phyloP scores from a whole-genome alignment of 768 basidiomycete species.

The Calocybe cyanea region DNA sequence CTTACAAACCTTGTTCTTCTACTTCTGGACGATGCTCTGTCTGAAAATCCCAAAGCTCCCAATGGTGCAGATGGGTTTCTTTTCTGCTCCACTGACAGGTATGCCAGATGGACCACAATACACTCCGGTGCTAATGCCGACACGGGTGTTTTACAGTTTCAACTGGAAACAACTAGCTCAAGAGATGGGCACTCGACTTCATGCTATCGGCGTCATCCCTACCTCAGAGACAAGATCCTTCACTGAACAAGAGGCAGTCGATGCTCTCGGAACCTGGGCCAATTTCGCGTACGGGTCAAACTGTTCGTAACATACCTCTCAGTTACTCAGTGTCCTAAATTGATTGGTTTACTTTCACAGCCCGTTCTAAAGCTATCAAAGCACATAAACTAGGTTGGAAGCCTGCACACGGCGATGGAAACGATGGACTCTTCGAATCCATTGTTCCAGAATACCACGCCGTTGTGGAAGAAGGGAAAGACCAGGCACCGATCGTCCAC shows the following conservation, averaged over 20 bases:
- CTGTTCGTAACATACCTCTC: slow-evolving; percentile 2
- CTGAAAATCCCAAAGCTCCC: slow-evolving; percentile 8
- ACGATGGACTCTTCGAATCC: slow-evolving; percentile 14
- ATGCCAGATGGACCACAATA: neutral
- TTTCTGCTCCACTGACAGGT: slow-evolving; percentile 15
- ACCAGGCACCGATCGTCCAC: slow-evolving; percentile 14
- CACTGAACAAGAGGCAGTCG: slow-evolving; percentile 7
- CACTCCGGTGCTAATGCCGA: neutral
- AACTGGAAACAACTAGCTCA: slow-evolving; percentile 14
- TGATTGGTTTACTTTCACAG: neutral
- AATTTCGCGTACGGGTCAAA: slow-evolving; percentile 15
- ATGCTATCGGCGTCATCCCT: slow-evolving; percentile 7
- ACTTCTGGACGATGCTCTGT: slow-evolving; percentile 13
- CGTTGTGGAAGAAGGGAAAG: slow-evolving; percentile 14
- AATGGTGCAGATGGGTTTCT: slow-evolving; percentile 13
- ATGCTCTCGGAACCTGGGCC: slow-evolving; percentile 11
- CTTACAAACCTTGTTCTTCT: slow-evolving; percentile 8
- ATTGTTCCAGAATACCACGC: slow-evolving; percentile 12
- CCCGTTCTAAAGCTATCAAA: slow-evolving; percentile 13
- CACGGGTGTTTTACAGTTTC: slow-evolving; percentile 1
- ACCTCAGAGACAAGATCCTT: slow-evolving; percentile 12
- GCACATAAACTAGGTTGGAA: slow-evolving; percentile 14
- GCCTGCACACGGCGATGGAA: slow-evolving; percentile 12
- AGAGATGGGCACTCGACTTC: slow-evolving; percentile 14
- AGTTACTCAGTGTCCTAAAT: neutral